These are phyloP conservation scores for Nicotiana sylvestris DNA, from an alignment of 257 asterid species.

Conservation along the genomic window DNA sequence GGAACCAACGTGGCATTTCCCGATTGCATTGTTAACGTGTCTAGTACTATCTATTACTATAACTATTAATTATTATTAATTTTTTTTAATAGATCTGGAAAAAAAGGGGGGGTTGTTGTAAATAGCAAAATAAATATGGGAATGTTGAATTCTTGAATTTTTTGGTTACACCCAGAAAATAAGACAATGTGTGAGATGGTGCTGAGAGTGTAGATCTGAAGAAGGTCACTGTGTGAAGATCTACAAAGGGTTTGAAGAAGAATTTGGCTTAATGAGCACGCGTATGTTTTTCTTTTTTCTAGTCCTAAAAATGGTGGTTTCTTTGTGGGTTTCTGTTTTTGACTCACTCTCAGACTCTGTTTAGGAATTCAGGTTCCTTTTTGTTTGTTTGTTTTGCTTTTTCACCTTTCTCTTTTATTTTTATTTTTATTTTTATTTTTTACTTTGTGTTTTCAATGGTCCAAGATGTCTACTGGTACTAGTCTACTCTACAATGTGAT, in stretches of 20 bases:
- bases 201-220: background rate
- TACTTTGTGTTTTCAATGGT: background rate
- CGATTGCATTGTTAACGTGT: slow-evolving; percentile 47
- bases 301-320: slow-evolving; percentile 7
- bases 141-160: background rate
- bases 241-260: background rate
- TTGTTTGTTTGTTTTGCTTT: background rate
- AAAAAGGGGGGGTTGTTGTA: background rate
- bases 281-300: background rate
- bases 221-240: slow-evolving; percentile 1
- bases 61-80: background rate
- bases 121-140: background rate
- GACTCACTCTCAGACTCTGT: background rate
- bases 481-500: background rate
- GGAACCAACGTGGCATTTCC: slow-evolving; percentile 26
- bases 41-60: background rate
- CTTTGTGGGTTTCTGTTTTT: slow-evolving; percentile 11
- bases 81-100: background rate
- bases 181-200: background rate
- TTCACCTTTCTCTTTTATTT: background rate
- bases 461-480: background rate
- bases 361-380: background rate
- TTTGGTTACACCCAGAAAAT: background rate
- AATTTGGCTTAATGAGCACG: slow-evolving; percentile 10
- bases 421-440: background rate